Evolutionary conservation across 257 asterid genomes (phyloP), one percentile per base, ranked within the genome.

Genomic region (Verbascum thapsus): DNA sequence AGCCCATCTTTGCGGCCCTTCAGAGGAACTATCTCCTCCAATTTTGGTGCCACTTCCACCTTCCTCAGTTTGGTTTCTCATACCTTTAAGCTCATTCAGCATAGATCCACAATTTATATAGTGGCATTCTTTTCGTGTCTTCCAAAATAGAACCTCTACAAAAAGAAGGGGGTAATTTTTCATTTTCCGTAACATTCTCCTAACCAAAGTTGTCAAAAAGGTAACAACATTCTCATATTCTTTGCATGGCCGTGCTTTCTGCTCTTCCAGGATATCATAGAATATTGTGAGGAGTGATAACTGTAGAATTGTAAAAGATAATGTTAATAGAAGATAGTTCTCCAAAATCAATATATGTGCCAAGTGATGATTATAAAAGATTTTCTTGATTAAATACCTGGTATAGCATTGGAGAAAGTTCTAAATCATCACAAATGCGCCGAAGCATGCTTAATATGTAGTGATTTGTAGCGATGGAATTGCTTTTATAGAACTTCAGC

Each of bases 351-450:
- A 73, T 48, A 34, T 50, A 17, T 40, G 38, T 59, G 56, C 70
- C 50, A 66, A 45, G 35, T 37, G 20, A 44, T 20, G 12, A 43
- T 42, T 17, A 15, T 9, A 49, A 54, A 51, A 74, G 16, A 23
- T 12, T 1, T 11, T 49, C 23, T 58, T 63, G 66, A 34, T 48
- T 56, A 56, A 51, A 59, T 80, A 92, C 97, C 99, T 90, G 99
- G 83, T 89, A 94, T 43, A 94, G 81, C 97, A 89, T 82, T 56
- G 99, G 97, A 73, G 94, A 76, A 37, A 89, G 96, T 48, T 85
- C 99, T 76, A 94, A 67, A 72, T 94, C 96, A 54, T 94, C 95
- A 53, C 96, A 83, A 72, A 94, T 74, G 69, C 92, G 83, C 55
- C 78, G 80, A 47, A 89, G 83, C 75, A 85, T 71, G 77, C 67